Conservation (phyloP, 2,329 filamentous ascomycete species). For the Aspergillus unguis region DNA sequence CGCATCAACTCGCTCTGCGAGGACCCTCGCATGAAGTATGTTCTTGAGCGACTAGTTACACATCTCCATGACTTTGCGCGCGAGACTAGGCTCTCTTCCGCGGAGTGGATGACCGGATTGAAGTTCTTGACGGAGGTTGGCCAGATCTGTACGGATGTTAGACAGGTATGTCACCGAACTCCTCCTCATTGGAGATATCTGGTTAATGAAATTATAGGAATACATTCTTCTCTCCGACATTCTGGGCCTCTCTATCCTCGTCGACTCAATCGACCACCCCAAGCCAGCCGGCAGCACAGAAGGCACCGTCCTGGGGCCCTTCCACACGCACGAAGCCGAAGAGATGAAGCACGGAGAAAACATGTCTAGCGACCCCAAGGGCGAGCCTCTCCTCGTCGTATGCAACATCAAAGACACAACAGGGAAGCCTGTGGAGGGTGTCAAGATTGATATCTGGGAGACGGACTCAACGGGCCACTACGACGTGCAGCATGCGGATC, state of each 20-base stretch:
- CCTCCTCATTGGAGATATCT: not conserved
- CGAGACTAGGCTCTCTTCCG: conserved; percentile 70
- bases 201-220: conserved; percentile 48
- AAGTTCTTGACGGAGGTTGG: conserved; percentile 69
- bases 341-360: conserved; percentile 51
- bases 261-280: conserved; percentile 80
- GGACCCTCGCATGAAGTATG: conserved; percentile 64
- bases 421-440: conserved; percentile 61
- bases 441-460: conserved; percentile 81
- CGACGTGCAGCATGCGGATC: conserved; percentile 71
- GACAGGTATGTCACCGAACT: conserved; percentile 53
- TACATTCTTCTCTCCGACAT: conserved; percentile 81
- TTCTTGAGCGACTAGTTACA: conserved; percentile 69
- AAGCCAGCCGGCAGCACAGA: conserved; percentile 69
- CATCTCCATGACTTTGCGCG: conserved; percentile 80
- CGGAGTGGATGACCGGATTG: conserved; percentile 75
- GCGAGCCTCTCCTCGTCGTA: conserved; percentile 68
- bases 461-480: conserved; percentile 77
- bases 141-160: conserved; percentile 69
- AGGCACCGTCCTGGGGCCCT: conserved; percentile 76
- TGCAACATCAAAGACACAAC: conserved; percentile 66
- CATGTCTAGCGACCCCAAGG: conserved; percentile 67
- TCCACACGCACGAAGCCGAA: conserved; percentile 76
- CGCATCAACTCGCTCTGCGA: conserved; percentile 69
- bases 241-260: conserved; percentile 72